Conservation (phyloP, 2,329 filamentous ascomycete genomes). For the Colletotrichum spinosum region DNA sequence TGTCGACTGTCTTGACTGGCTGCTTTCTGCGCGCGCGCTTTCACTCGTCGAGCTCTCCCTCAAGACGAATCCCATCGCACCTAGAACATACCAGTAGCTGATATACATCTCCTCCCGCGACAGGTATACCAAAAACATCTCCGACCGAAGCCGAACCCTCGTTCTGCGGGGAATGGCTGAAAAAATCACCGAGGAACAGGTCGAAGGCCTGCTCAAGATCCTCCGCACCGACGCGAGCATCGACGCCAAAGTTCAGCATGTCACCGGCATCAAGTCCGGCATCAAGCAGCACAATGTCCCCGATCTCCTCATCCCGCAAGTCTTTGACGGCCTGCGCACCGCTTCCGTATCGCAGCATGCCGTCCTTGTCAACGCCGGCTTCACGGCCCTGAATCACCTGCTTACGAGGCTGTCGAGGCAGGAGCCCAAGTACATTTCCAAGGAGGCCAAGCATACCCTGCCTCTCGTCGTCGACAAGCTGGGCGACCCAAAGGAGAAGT, state of each 20-base stretch:
- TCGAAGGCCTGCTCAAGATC: slow-evolving; percentile 63
- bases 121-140: slow-evolving; percentile 9
- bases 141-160: slow-evolving; percentile 23
- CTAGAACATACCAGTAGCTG: slow-evolving; percentile 12
- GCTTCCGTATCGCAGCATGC: slow-evolving; percentile 83
- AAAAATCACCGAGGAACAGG: slow-evolving; percentile 69
- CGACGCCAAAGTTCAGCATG: slow-evolving; percentile 76
- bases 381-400: slow-evolving; percentile 88
- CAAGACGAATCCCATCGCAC: not conserved
- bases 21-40: slow-evolving; percentile 1
- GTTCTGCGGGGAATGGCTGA: slow-evolving; percentile 59
- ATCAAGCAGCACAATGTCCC: slow-evolving; percentile 95
- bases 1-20: slow-evolving; percentile 1
- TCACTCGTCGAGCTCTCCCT: not conserved
- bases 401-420: slow-evolving; percentile 88
- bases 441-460: slow-evolving; percentile 78
- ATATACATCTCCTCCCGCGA: slow-evolving; percentile 8
- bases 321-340: slow-evolving; percentile 85
- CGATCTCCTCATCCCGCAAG: slow-evolving; percentile 74
- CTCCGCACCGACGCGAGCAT: slow-evolving; percentile 73
- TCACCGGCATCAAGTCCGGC: slow-evolving; percentile 83
- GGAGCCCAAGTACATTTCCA: slow-evolving; percentile 78
- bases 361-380: slow-evolving; percentile 82
- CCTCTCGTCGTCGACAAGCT: slow-evolving; percentile 85
- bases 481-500: slow-evolving; percentile 88